Base-by-base conservation (phyloP, 1,284 basidiomycete genomes). In the Clitocybe nebularis region DNA sequence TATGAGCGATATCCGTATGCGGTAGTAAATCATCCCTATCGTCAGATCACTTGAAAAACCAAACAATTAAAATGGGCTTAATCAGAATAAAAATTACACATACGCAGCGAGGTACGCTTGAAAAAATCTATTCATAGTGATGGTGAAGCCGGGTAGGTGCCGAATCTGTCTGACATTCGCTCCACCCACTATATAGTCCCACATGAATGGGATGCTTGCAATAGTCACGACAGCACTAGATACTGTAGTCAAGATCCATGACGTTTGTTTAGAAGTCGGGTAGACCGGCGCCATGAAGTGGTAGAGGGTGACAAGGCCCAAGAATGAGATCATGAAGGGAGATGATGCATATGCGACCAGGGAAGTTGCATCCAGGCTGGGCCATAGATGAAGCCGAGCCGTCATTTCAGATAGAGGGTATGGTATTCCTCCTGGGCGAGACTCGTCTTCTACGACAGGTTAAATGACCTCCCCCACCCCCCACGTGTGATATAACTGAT, bases 181-280 rank as follows among this genome's bases (percentile, higher is more conserved):
- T 40, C 67, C 65, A 10, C 51, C 49, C 2, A 26, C 8, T 2
- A 66, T 20, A 48, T 69, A 77, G 38, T 67, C 67, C 30, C 46
- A 58, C 1, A 76, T 37, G 49, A 74, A 74, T 0, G 79, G 79
- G 4, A 80, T 39, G 34, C 72, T 72, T 20, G 54, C 51, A 5
- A 68, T 8, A 5, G 71, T 70, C 74, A 80, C 78, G 23, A 54
- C 37, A 1, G 50, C 52, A 30, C 71, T 69, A 4, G 72, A 66
- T 22, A 72, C 46, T 1, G 68, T 58, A 0, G 78, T 76, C 24
- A 82, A 63, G 36, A 82, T 57, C 71, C 80, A 83, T 34, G 79
- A 66, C 13, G 61, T 58, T 49, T 75, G 67, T 49, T 74, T 75
- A 33, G 59, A 39, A 1, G 63, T 63, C 3, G 59, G 37, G 52